Percentiles rank a stretch among this genome's conserved stretches.
phyloP scores from a whole-genome alignment of 192 early-diverging fungal genomes.

The Coemansia sp. region DNA sequence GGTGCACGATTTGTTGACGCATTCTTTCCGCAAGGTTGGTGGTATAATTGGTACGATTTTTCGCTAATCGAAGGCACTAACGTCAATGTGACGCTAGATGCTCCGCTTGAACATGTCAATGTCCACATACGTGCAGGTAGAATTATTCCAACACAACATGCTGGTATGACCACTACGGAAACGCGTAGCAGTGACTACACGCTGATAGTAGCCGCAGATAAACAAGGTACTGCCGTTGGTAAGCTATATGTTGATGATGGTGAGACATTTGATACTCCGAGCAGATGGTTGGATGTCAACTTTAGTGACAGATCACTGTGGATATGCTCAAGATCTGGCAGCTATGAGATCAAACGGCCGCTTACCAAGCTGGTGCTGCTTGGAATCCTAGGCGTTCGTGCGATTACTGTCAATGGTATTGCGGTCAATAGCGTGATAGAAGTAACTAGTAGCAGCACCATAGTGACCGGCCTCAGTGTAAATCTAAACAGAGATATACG shows the following conservation, averaged over 20 bases:
- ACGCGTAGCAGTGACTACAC: constrained; percentile 46
- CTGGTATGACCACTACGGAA: constrained; percentile 54
- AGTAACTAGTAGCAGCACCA: constrained; percentile 7
- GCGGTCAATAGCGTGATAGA: not conserved
- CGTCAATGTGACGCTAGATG: constrained; percentile 45
- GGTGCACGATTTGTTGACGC: constrained; percentile 57
- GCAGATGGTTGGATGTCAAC: constrained; percentile 28
- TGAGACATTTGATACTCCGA: constrained; percentile 35
- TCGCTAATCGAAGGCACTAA: constrained; percentile 12
- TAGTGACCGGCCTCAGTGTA: constrained; percentile 16
- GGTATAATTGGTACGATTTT: constrained; percentile 63
- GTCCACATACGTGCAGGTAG: constrained; percentile 62
- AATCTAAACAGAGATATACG: constrained; percentile 12
- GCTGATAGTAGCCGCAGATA: constrained; percentile 60
- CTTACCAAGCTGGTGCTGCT: constrained; percentile 25
- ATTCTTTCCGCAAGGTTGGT: constrained; percentile 61
- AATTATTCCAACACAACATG: constrained; percentile 57
- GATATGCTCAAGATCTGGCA: constrained; percentile 12
- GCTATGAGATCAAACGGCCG: constrained; percentile 4
- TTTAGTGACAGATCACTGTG: constrained; percentile 6
- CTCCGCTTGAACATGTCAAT: constrained; percentile 58
- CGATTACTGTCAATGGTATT: constrained; percentile 16
- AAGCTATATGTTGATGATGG: constrained; percentile 66
- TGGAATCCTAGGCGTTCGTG: constrained; percentile 13
- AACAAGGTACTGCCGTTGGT: constrained; percentile 49